phyloP scores from a whole-genome alignment of 148 eudicot species.

The Rhododendron griersonianum region DNA sequence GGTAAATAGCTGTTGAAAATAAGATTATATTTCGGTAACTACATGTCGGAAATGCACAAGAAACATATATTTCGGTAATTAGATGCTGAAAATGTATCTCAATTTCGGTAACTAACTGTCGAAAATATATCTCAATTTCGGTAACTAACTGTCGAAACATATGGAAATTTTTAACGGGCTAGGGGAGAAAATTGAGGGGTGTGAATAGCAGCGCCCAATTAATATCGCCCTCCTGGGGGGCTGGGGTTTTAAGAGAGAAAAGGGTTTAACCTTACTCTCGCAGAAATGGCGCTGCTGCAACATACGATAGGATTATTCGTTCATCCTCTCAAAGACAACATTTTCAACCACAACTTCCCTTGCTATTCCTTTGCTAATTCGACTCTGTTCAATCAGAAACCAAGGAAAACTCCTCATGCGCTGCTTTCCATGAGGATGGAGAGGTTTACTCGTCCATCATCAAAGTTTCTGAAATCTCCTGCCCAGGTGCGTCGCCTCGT shows the following conservation, averaged over 20 bases:
- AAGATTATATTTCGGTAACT: too few species aligned
- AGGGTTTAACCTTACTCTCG: not conserved
- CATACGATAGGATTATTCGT: constrained; percentile 18
- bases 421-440: constrained; percentile 9
- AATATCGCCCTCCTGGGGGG: not conserved
- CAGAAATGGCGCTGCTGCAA: constrained; percentile 42
- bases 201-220: too few species aligned
- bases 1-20: too few species aligned
- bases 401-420: constrained; percentile 1
- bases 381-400: constrained; percentile 6
- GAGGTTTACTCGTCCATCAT: constrained; percentile 10
- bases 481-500: constrained; percentile 21
- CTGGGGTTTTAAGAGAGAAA: not conserved
- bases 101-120: too few species aligned
- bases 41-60: too few species aligned
- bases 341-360: constrained; percentile 10
- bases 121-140: too few species aligned
- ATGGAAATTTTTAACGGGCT: too few species aligned
- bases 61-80: too few species aligned
- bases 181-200: too few species aligned
- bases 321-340: constrained; percentile 15
- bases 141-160: too few species aligned
- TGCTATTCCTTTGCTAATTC: not conserved
- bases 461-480: constrained; percentile 13
- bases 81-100: too few species aligned